A percentile compares a stretch with the other conserved stretches of the same genome.
Evolutionary conservation across 495 filamentous ascomycete genomes (phyloP).

Genomic region (Rostrohypoxylon terebratum): DNA sequence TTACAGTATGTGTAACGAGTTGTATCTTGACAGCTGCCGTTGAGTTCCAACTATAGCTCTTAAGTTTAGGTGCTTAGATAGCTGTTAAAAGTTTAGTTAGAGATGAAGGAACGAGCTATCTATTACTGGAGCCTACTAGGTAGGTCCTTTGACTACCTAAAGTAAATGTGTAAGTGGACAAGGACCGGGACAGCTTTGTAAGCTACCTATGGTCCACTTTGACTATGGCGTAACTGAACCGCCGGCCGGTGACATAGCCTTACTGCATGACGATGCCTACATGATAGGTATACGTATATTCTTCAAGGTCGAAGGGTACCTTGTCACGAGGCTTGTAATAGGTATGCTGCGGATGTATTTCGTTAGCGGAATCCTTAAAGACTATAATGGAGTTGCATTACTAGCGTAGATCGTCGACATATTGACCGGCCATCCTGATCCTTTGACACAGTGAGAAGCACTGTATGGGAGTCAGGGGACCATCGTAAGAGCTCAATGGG

Average conservation of each 20-base stretch:
- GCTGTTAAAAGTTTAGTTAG: slow-evolving; percentile 6
- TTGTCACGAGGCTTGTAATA: background rate
- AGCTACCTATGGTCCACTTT: background rate
- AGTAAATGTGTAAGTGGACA: background rate
- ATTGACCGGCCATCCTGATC: background rate
- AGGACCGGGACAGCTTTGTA: slow-evolving; percentile 5
- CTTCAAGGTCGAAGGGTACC: background rate
- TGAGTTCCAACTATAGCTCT: slow-evolving; percentile 25
- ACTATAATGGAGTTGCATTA: slow-evolving; percentile 3
- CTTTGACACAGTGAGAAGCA: background rate
- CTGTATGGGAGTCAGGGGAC: background rate
- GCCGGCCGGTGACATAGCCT: background rate
- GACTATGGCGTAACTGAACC: background rate
- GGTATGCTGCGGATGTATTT: background rate
- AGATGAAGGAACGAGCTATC: background rate
- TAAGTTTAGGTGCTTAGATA: slow-evolving; percentile 20
- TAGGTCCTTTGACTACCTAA: background rate
- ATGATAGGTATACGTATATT: no score
- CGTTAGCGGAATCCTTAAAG: background rate
- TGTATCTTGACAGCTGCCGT: slow-evolving; percentile 4
- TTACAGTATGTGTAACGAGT: background rate
- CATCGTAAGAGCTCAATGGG: background rate
- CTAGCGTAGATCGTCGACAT: slow-evolving; percentile 4
- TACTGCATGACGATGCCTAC: background rate
- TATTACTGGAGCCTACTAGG: background rate